A percentile compares a stretch with the other conserved stretches of the same genome.
Evolutionary conservation across 2,329 filamentous ascomycete genomes (phyloP).

Genomic region (Septoria petroselini): DNA sequence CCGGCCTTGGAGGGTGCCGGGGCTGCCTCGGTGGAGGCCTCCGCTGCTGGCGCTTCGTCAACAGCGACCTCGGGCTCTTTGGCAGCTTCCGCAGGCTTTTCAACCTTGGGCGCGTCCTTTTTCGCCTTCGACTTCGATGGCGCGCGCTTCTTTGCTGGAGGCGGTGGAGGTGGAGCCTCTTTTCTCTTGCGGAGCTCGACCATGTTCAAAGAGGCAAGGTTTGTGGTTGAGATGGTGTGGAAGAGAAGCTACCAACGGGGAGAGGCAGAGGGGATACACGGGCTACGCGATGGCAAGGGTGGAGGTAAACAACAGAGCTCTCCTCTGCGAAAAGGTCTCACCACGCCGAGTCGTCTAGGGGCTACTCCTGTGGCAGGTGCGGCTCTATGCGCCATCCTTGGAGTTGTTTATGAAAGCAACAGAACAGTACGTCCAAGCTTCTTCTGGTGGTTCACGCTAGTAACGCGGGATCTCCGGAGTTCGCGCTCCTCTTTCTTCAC

Average conservation of each 20-base stretch:
- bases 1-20: conserved; percentile 18
- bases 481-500: no score
- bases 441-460: not conserved
- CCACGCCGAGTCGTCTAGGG: conserved; percentile 13
- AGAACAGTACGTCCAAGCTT: conserved; percentile 6
- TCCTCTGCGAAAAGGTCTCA: conserved; percentile 10
- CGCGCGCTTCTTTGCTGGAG: conserved; percentile 47
- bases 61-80: conserved; percentile 32
- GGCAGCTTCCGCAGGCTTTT: conserved; percentile 41
- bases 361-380: conserved; percentile 5
- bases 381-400: conserved; percentile 16
- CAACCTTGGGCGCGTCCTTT: conserved; percentile 26
- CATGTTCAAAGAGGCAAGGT: conserved; percentile 34
- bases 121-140: conserved; percentile 38
- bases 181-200: conserved; percentile 64
- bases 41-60: conserved; percentile 28
- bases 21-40: not conserved
- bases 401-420: not conserved
- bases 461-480: not conserved
- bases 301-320: conserved; percentile 6
- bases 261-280: not conserved
- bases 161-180: conserved; percentile 50
- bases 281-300: not conserved
- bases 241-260: not conserved
- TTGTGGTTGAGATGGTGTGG: not conserved